Base-by-base conservation (phyloP, 805 yeast species). In the Spencermartinsiella europaea region DNA sequence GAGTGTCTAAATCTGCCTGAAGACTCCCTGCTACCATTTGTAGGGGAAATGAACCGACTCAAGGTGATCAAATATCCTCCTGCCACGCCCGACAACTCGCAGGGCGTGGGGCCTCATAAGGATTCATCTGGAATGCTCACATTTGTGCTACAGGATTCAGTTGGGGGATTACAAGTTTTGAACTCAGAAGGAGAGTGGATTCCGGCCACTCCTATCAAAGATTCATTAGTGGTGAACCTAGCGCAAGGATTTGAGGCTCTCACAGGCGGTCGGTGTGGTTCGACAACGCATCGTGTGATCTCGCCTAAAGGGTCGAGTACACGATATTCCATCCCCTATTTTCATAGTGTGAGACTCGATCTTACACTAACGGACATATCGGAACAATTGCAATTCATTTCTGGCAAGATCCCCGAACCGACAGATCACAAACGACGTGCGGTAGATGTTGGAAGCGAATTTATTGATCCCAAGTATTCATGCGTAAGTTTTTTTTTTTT, bases 81-180 rank as follows among this genome's bases (percentile, higher is more conserved):
- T 43, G 61, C 51, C 1, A 40, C 46, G 14, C 37, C 52, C n/a
- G 49, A 42, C 15, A 45, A 47, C 14, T 40, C 42, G 8, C 81
- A 76, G 54, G 84, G 83, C 0, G 76, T 73, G 15, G 85, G 85
- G 1, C 81, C 84, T 2, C 88, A 82, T 56, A 72, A 84, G 47
- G 89, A 83, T 55, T 54, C 62, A 16, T 76, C 81, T 2, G 84
- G 79, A 45, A 68, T 81, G 55, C 57, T 81, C 22, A 80, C 85
- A 0, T 77, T 71, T 57, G 77, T 81, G 10, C 75, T 72, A 53
- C 85, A 81, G 56, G 84, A 79, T 8, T 66, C 73, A 46, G 61
- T 58, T 2, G 70, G 76, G 34, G 78, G 82, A 1, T 65, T 79
- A 33, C 80, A 79, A 53, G 83, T 78, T 7, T 74, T 76, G 49